These are phyloP conservation scores for Lentinus tigrinus DNA, from an alignment of 768 basidiomycete genomes.

Conservation along the genomic window DNA sequence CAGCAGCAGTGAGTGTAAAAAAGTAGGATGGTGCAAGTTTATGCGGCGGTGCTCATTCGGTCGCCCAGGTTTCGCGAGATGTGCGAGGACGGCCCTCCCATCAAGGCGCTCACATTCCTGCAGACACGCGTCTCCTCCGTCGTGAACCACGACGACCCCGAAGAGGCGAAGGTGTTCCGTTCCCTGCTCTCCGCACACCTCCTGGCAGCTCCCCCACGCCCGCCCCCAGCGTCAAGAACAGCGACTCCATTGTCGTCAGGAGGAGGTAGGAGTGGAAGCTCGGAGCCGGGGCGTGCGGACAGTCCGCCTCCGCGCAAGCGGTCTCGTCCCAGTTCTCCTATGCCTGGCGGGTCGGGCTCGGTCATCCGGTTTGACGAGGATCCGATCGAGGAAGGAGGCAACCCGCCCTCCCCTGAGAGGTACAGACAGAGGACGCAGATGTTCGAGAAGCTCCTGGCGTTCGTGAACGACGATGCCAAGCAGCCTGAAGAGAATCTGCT, in stretches of 20 bases:
- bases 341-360: background rate
- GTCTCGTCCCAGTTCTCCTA: conserved; percentile 32
- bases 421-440: conserved; percentile 67
- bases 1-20: conserved; percentile 67
- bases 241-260: background rate
- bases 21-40: background rate
- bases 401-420: conserved; percentile 41
- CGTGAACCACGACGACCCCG: conserved; percentile 64
- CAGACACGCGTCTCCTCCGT: conserved; percentile 67
- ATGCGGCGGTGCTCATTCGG: background rate
- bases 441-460: conserved; percentile 66
- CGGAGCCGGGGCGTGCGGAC: conserved; percentile 22
- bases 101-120: conserved; percentile 70
- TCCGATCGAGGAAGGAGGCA: conserved; percentile 21
- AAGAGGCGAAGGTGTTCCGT: conserved; percentile 63
- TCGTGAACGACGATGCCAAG: conserved; percentile 61
- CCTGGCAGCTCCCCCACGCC: conserved; percentile 34
- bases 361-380: conserved; percentile 28
- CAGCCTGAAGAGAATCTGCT: conserved; percentile 64
- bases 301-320: conserved; percentile 34
- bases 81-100: conserved; percentile 59
- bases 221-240: background rate
- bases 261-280: conserved; percentile 17
- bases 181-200: conserved; percentile 60
- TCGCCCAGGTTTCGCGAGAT: conserved; percentile 73